Conservation (phyloP, 768 basidiomycete genomes). For the Ramaria sp. region DNA sequence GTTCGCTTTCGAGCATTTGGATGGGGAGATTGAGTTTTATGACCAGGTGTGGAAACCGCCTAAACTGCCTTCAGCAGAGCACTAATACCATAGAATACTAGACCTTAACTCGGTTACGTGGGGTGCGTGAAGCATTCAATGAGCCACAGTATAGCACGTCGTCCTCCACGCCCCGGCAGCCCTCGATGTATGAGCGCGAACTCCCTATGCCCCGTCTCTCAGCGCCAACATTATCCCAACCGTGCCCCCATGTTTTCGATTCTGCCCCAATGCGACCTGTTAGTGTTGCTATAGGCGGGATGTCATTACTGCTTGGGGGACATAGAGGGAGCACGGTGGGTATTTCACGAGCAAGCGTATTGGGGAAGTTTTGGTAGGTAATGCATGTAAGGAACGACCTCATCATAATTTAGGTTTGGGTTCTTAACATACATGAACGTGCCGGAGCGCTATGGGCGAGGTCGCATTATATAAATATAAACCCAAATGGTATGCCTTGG, state of each 20-base stretch:
- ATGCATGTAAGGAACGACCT: too few species aligned
- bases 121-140: conserved; percentile 47
- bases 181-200: conserved; percentile 71
- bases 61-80: background rate
- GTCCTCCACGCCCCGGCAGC: conserved; percentile 39
- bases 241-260: conserved; percentile 73
- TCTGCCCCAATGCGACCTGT: conserved; percentile 66
- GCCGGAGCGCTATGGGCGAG: too few species aligned
- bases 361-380: conserved; percentile 51
- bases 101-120: conserved; percentile 48
- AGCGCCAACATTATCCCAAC: conserved; percentile 49
- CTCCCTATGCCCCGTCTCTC: conserved; percentile 41
- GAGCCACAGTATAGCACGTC: conserved; percentile 37
- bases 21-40: conserved; percentile 67
- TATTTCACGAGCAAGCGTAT: conserved; percentile 38
- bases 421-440: too few species aligned
- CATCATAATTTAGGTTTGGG: too few species aligned
- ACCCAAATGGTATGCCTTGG: too few species aligned
- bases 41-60: conserved; percentile 42
- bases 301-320: conserved; percentile 41
- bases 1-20: conserved; percentile 56
- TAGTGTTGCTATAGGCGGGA: conserved; percentile 63
- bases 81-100: conserved; percentile 14
- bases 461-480: too few species aligned
- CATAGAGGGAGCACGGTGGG: conserved; percentile 17